A percentile compares a stretch with the other conserved stretches of the same genome.
Conservation (phyloP, 148 eudicot species). For the Persicaria tinctoria region DNA sequence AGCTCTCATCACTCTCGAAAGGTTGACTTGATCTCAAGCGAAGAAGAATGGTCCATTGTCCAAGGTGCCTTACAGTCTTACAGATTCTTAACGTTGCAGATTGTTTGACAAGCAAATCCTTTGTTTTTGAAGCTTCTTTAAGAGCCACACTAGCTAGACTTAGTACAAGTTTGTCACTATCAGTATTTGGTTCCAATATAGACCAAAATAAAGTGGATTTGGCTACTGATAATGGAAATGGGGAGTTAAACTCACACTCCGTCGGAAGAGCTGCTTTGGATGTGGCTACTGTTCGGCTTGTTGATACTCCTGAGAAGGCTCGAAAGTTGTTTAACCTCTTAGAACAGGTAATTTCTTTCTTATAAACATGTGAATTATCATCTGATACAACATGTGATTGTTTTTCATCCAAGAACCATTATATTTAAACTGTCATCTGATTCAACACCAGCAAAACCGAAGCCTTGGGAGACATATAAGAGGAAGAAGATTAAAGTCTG, state of each 20-base stretch:
- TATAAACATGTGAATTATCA: background rate
- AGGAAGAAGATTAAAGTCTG: too few relatives aligned
- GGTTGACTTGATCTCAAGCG: too few relatives aligned
- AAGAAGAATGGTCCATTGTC: too few relatives aligned
- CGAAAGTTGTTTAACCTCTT: constrained; percentile 70
- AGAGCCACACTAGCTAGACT: constrained; percentile 90
- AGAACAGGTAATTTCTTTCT: constrained; percentile 57
- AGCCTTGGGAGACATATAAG: too few relatives aligned
- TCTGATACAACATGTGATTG: background rate
- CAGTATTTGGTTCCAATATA: constrained; percentile 54
- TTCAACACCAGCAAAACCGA: too few relatives aligned
- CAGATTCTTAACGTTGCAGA: too few relatives aligned
- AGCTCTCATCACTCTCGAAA: too few relatives aligned
- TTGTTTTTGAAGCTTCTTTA: constrained; percentile 94
- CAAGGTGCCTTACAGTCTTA: too few relatives aligned
- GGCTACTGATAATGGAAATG: constrained; percentile 40
- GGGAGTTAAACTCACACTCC: constrained; percentile 24
- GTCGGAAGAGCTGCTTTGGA: constrained; percentile 73
- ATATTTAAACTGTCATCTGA: background rate
- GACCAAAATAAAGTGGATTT: too few relatives aligned
- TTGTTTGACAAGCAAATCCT: constrained; percentile 87
- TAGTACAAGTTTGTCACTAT: constrained; percentile 68
- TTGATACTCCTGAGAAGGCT: constrained; percentile 78
- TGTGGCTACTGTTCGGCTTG: constrained; percentile 74
- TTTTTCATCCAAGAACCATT: background rate